Conservation (phyloP, 352 stramenopile genomes). For the Achlya hypogyna region DNA sequence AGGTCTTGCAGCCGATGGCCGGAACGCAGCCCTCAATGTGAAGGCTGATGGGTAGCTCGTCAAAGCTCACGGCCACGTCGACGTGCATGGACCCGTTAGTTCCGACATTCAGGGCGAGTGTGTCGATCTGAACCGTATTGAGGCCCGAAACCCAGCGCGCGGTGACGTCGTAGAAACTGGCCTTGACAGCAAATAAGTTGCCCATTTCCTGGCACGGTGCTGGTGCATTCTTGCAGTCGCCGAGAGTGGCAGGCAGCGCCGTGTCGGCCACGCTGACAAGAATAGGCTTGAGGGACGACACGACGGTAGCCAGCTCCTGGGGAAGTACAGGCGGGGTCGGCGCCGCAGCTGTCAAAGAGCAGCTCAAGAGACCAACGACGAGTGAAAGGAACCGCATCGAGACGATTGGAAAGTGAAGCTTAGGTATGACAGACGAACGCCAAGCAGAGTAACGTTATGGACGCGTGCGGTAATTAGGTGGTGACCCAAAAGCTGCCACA, state of each 20-base stretch:
- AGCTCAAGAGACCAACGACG: neutral
- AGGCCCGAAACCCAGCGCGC: conserved; percentile 13
- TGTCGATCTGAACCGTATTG: conserved; percentile 6
- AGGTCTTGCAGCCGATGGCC: neutral
- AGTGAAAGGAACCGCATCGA: neutral
- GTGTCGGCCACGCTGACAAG: neutral
- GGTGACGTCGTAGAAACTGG: conserved; percentile 11
- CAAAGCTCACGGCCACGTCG: neutral
- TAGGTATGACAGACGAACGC: neutral
- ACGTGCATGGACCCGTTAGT: neutral
- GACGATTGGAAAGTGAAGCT: neutral
- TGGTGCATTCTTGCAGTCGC: neutral
- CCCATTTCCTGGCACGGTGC: conserved; percentile 1
- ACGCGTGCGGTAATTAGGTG: too few relatives aligned
- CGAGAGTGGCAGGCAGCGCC: neutral
- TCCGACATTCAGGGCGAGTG: neutral
- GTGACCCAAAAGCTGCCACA: neutral
- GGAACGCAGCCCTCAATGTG: conserved; percentile 2
- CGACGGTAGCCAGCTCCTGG: neutral
- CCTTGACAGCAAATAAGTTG: conserved; percentile 5
- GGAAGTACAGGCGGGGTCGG: neutral
- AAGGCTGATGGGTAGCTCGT: neutral
- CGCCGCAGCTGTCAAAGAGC: too few relatives aligned
- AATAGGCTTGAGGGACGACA: neutral
- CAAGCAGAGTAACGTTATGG: neutral